Evolutionary conservation across 1,139 yeast species (phyloP).

Genomic region (Yamadazyma sp.): DNA sequence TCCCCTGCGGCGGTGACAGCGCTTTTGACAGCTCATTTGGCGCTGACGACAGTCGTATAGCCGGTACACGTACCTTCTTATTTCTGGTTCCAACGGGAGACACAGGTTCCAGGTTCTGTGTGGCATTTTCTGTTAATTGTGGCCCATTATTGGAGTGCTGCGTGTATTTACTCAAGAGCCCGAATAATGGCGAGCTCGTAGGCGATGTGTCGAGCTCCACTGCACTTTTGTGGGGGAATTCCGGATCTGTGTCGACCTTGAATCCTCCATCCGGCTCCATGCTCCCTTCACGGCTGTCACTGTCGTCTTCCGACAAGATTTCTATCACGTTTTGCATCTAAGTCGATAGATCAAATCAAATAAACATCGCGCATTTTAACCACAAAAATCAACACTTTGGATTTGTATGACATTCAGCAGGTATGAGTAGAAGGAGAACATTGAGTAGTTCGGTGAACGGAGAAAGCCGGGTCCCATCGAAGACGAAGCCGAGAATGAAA

Average conservation of each 20-base stretch:
- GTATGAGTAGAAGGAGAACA: conserved; percentile 18
- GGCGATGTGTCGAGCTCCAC: neutral
- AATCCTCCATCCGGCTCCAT: too few relatives aligned
- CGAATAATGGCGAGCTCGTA: neutral
- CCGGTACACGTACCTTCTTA: too few relatives aligned
- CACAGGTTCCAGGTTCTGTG: too few relatives aligned
- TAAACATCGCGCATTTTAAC: conserved; percentile 1
- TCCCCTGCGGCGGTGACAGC: neutral
- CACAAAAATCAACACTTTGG: neutral
- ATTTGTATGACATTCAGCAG: too few relatives aligned
- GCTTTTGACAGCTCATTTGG: too few relatives aligned
- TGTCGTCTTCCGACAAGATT: conserved; percentile 5
- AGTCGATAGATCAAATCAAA: neutral
- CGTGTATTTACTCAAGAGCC: neutral
- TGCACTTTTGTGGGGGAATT: too few relatives aligned
- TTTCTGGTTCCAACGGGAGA: too few relatives aligned
- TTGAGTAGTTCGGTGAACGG: conserved; percentile 23
- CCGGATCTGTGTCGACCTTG: neutral
- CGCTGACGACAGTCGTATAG: too few relatives aligned
- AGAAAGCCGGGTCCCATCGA: conserved; percentile 4
- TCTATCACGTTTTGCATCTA: conserved; percentile 7
- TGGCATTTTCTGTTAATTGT: neutral
- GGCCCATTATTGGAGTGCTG: neutral
- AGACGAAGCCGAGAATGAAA: conserved; percentile 14
- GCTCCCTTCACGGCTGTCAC: too few relatives aligned